Evolutionary conservation across 805 yeast genomes (phyloP).

Genomic region (Lachancea meyersii): DNA sequence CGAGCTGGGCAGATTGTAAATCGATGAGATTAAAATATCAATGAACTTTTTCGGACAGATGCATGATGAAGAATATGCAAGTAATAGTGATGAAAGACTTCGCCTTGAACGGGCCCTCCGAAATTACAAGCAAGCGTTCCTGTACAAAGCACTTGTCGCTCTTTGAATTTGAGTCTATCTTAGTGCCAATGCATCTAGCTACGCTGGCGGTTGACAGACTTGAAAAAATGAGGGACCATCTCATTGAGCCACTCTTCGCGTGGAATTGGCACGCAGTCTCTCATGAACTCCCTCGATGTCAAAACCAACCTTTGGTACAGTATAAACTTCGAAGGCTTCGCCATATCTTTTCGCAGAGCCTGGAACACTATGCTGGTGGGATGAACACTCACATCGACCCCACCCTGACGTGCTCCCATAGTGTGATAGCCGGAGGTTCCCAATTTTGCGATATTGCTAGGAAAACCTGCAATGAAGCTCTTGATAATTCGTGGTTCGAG

Average conservation of each 20-base stretch:
- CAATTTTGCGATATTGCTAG: conserved; percentile 28
- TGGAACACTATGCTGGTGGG: conserved; percentile 71
- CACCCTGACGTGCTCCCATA: conserved; percentile 40
- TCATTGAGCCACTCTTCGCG: conserved; percentile 69
- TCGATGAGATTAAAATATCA: no score
- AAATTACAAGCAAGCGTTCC: no score
- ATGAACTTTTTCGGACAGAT: no score
- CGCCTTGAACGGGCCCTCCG: no score
- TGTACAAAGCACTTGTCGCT: no score
- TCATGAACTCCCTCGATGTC: conserved; percentile 85
- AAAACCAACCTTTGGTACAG: conserved; percentile 78
- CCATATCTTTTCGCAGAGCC: conserved; percentile 32
- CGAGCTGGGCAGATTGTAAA: no score
- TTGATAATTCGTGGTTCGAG: conserved; percentile 16
- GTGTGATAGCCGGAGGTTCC: conserved; percentile 28
- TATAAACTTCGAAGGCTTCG: conserved; percentile 69
- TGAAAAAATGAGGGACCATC: conserved; percentile 54
- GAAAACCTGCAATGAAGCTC: conserved; percentile 31
- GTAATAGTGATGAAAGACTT: no score
- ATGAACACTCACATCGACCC: conserved; percentile 71
- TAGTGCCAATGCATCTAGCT: background rate
- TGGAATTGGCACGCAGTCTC: conserved; percentile 64
- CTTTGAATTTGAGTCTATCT: no score
- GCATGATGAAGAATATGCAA: no score
- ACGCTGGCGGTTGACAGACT: background rate